Conservation (phyloP, 176 grass and related monocot genomes). For the Zea mays region Zm-B73-REFERENCE-NAM-5.0 NC_050100.1:15331501-15332000, state of each 20-base stretch:
- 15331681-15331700: conserved; percentile 31
- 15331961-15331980: background rate
- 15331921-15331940: conserved; percentile 43
- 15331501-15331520: background rate
- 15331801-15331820: too few relatives aligned
- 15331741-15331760: background rate
- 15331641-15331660: conserved; percentile 44
- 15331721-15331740: background rate
- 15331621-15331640: background rate
- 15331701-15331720: background rate
- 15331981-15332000: too few relatives aligned
- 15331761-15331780: conserved; percentile 17
- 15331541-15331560: conserved; percentile 5
- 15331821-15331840: background rate
- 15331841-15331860: background rate
- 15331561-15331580: background rate
- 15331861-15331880: conserved; percentile 53
- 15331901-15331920: conserved; percentile 33
- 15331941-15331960: too few relatives aligned
- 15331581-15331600: background rate
- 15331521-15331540: background rate
- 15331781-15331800: background rate
- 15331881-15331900: background rate
- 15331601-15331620: background rate
- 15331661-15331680: conserved; percentile 36